Conservation (phyloP, 192 early-diverging fungal species). For the Mortierella antarctica region DNA sequence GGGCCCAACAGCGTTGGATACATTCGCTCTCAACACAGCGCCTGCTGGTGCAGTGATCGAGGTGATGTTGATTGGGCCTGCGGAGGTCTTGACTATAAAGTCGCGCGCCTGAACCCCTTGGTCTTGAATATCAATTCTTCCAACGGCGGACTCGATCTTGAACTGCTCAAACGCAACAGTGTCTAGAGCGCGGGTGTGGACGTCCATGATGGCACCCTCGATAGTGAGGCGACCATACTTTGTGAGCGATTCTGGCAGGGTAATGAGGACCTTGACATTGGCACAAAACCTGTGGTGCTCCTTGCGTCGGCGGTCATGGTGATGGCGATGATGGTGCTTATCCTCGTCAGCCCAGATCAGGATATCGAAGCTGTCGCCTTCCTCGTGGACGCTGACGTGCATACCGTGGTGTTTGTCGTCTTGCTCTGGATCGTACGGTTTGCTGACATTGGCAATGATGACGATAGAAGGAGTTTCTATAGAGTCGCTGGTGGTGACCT, state of each 20-base stretch:
- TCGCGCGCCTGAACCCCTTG: background rate
- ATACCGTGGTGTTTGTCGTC: background rate
- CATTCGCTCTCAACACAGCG: background rate
- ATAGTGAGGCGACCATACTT: constrained; percentile 12
- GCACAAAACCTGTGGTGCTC: constrained; percentile 3
- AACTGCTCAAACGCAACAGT: constrained; percentile 2
- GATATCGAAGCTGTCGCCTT: background rate
- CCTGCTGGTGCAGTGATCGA: constrained; percentile 6
- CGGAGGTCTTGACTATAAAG: background rate
- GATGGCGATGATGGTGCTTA: background rate
- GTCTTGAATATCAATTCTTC: background rate
- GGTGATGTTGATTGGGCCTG: background rate
- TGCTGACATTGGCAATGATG: constrained; percentile 7
- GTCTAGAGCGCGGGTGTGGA: background rate
- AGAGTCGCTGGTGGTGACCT: background rate
- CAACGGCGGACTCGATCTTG: background rate
- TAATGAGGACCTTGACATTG: background rate
- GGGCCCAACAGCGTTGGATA: background rate
- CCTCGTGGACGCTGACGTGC: constrained; percentile 1
- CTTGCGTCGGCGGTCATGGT: background rate
- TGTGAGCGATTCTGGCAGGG: constrained; percentile 2
- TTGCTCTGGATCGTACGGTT: background rate
- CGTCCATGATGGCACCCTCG: constrained; percentile 4
- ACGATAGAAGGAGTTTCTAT: background rate
- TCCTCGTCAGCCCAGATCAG: constrained; percentile 9